Percentiles rank a stretch among this genome's conserved stretches.
These are phyloP conservation scores for Phoenix roebelenii DNA, from an alignment of 176 grass and related monocot species.

Conservation along the genomic window DNA sequence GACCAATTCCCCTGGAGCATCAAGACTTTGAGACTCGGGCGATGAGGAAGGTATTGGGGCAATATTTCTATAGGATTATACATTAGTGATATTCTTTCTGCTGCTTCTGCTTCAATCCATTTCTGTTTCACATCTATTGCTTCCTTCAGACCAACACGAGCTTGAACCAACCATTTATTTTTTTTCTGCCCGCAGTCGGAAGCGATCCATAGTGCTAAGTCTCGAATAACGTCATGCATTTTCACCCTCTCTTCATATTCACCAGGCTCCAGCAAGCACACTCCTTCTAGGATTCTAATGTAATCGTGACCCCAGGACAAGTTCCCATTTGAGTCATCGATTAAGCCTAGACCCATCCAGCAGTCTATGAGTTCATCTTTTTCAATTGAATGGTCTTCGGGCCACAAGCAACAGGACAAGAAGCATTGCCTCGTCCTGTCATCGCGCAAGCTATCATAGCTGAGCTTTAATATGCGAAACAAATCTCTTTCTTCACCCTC, in stretches of 20 bases:
- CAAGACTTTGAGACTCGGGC: not conserved
- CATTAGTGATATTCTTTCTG: slow-evolving; percentile 39
- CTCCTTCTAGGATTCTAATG: slow-evolving; percentile 6
- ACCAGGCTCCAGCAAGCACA: slow-evolving; percentile 29
- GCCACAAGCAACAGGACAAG: slow-evolving; percentile 44
- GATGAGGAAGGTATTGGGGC: not conserved
- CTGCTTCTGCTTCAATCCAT: slow-evolving; percentile 5
- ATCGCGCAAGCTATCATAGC: slow-evolving; percentile 39
- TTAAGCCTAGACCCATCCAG: slow-evolving; percentile 45
- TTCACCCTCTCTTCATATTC: not conserved
- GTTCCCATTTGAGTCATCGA: not conserved
- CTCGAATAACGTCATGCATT: slow-evolving; percentile 51
- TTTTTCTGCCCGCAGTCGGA: not conserved
- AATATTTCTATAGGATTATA: slow-evolving; percentile 29
- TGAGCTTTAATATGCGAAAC: slow-evolving; percentile 37
- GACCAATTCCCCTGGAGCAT: slow-evolving; percentile 2
- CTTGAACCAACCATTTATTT: slow-evolving; percentile 47
- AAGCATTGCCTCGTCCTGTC: slow-evolving; percentile 32
- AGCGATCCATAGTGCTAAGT: slow-evolving; percentile 36
- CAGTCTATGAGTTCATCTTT: slow-evolving; percentile 49
- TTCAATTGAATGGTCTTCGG: slow-evolving; percentile 34
- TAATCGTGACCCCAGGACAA: not conserved
- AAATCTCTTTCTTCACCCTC: not conserved
- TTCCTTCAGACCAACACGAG: slow-evolving; percentile 28
- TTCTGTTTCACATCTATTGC: slow-evolving; percentile 18